A percentile compares a stretch with the other conserved stretches of the same genome.
These are phyloP conservation scores for Diplotaxis tenuifolia DNA, from an alignment of 345 rosid species.

Conservation along the genomic window DNA sequence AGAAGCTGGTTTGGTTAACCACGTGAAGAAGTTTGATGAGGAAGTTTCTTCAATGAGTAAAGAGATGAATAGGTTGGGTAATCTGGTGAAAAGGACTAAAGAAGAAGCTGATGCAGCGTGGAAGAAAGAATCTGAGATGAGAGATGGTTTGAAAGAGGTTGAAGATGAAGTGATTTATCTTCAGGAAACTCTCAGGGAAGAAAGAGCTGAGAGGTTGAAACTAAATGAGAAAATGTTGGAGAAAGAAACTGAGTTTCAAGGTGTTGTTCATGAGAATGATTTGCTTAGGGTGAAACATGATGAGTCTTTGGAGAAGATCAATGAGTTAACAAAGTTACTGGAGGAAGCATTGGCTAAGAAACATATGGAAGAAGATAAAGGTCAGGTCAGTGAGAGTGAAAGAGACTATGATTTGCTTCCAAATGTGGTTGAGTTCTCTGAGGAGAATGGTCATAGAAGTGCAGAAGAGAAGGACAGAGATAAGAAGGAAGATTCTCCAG, in stretches of 20 bases:
- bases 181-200: slow-evolving; percentile 71
- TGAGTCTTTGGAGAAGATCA: slow-evolving; percentile 50
- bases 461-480: slow-evolving; percentile 42
- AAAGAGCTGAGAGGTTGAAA: slow-evolving; percentile 57
- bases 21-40: slow-evolving; percentile 61
- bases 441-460: slow-evolving; percentile 69
- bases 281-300: slow-evolving; percentile 58
- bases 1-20: slow-evolving; percentile 57
- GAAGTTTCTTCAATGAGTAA: slow-evolving; percentile 62
- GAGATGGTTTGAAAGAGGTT: slow-evolving; percentile 71
- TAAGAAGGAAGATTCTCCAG: slow-evolving; percentile 23
- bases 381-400: slow-evolving; percentile 77
- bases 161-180: slow-evolving; percentile 77
- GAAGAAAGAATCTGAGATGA: slow-evolving; percentile 67
- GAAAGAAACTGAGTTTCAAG: slow-evolving; percentile 78
- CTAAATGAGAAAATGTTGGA: slow-evolving; percentile 62
- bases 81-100: slow-evolving; percentile 59
- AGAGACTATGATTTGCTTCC: slow-evolving; percentile 70
- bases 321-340: slow-evolving; percentile 70
- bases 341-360: slow-evolving; percentile 65
- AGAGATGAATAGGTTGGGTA: slow-evolving; percentile 64
- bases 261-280: slow-evolving; percentile 64
- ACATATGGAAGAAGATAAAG: slow-evolving; percentile 63
- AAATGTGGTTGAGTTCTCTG: background rate
- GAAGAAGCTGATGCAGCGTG: slow-evolving; percentile 67